Evolutionary conservation across 331 rosid genomes (phyloP).

Genomic region (Arachis monticola): DNA sequence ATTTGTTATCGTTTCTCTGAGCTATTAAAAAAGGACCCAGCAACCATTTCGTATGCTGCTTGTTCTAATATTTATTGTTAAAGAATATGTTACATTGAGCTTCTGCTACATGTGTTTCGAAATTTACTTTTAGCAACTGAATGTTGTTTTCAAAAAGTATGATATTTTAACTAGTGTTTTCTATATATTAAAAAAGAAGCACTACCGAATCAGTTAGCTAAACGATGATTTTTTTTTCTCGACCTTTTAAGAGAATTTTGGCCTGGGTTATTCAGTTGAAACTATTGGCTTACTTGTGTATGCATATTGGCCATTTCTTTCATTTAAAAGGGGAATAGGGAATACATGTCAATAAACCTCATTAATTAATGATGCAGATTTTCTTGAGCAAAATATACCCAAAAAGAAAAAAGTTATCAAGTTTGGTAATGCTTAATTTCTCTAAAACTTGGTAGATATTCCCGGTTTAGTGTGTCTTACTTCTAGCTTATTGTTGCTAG

Average conservation of each 20-base stretch:
- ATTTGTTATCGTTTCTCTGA: background rate
- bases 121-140: background rate
- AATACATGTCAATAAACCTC: background rate
- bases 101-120: background rate
- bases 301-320: background rate
- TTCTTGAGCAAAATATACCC: background rate
- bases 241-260: background rate
- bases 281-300: conserved; percentile 8
- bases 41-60: background rate
- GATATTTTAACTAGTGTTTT: background rate
- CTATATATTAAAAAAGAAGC: no score
- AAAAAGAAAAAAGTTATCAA: no score
- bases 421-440: conserved; percentile 4
- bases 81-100: background rate
- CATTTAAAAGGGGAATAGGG: background rate
- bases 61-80: background rate
- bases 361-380: background rate
- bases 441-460: conserved; percentile 30
- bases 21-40: background rate
- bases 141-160: background rate
- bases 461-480: conserved; percentile 39
- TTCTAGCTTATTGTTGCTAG: conserved; percentile 52
- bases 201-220: background rate
- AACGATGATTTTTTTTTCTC: background rate
- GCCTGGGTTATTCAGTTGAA: background rate